Evolutionary conservation across 371 early-diverging fungal species (phyloP), one percentile per base, ranked within the genome.

Genomic region (Apophysomyces trapeziformis): DNA sequence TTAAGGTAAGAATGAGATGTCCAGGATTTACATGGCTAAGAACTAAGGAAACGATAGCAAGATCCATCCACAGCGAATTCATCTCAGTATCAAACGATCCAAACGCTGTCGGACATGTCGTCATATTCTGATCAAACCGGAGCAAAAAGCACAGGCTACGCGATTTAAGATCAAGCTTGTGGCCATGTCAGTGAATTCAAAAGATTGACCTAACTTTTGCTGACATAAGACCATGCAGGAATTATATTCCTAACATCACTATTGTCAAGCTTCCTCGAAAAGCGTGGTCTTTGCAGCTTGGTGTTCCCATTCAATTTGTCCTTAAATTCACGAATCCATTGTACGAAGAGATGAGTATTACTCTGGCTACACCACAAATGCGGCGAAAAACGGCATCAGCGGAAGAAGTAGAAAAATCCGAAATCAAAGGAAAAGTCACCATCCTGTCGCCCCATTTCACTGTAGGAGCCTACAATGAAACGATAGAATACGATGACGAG

Each of bases 41-140:
- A 14, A 37, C 37, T 13, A 58, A 26, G 18, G 32, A 36, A 16
- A 36, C 2, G 11, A 37, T 62, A 82, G 81, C 21, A 72, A 85
- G n/a, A 75, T 89, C 16, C 83, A 83, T 37, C 96, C 96, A n/a
- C 92, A 92, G 69, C 89, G 96, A 16, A 89, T 95, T 47, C 93
- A 92, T 65, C 81, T 97, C 37, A 86, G 93, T 18, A 93, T 93
- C 66, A 95, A 95, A 71, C 87, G 90, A 44, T 83, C 93, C 2
- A 93, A 93, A 60, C 87, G 95, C 46, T 97, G 97, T 69, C 86
- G 93, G 18, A 76, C 84, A 5, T 97, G 97, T 76, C 89, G 93
- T 26, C 93, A 95, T 64, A 90, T 95, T 38, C 74, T 97, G 21
- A 90, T 95, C 67, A 95, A 94, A 71, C 96, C 96, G 0, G 96